Conservation (phyloP, 2,329 filamentous ascomycete genomes). For the Aspergillus fumigatiaffinis region DNA sequence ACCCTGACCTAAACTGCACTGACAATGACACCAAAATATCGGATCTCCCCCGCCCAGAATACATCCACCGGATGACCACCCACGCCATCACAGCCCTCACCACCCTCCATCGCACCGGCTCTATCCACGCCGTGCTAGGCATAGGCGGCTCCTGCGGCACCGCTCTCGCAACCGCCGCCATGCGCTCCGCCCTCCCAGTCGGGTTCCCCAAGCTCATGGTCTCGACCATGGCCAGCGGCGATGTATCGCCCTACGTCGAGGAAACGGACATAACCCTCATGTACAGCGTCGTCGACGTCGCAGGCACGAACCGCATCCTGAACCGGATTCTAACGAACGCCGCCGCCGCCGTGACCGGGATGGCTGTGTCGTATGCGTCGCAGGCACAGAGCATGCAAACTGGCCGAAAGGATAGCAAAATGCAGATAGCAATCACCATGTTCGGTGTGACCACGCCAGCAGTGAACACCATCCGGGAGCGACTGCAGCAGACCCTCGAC, state of each 20-base stretch:
- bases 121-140: conserved; percentile 55
- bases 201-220: conserved; percentile 68
- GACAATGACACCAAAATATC: conserved; percentile 27
- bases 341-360: conserved; percentile 57
- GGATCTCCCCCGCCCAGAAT: conserved; percentile 49
- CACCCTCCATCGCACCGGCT: conserved; percentile 32
- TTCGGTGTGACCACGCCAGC: conserved; percentile 70
- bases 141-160: conserved; percentile 64
- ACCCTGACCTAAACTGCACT: conserved; percentile 31
- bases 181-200: conserved; percentile 59
- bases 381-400: not conserved
- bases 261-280: conserved; percentile 67
- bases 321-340: conserved; percentile 59
- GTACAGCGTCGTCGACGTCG: conserved; percentile 68
- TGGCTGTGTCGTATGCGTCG: conserved; percentile 39
- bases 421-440: conserved; percentile 64
- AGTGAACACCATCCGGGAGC: conserved; percentile 52
- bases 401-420: conserved; percentile 27
- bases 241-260: conserved; percentile 61
- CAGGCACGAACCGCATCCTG: conserved; percentile 60
- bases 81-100: conserved; percentile 45
- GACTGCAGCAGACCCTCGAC: conserved; percentile 44
- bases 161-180: conserved; percentile 56
- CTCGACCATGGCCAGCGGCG: conserved; percentile 65
- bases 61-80: conserved; percentile 54